phyloP scores from a whole-genome alignment of 257 asterid genomes.

The Leptodermis oblonga region DNA sequence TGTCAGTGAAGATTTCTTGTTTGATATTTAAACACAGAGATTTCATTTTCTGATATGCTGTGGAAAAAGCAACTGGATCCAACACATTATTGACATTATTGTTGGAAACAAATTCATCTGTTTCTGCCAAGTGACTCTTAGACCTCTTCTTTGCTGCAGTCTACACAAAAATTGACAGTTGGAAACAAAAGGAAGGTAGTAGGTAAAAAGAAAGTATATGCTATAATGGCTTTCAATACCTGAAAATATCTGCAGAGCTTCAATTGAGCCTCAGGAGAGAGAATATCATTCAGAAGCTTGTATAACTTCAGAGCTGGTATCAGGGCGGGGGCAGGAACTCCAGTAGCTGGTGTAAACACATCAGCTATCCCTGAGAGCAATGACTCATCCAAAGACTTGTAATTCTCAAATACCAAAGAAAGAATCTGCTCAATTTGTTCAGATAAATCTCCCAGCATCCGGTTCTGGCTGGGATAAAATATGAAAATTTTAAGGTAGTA shows the following conservation, averaged over 20 bases:
- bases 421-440: constrained; percentile 74
- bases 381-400: constrained; percentile 83
- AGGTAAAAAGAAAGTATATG: neutral
- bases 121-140: constrained; percentile 70
- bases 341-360: constrained; percentile 62
- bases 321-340: constrained; percentile 82
- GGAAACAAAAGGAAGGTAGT: neutral
- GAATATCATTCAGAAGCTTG: constrained; percentile 71
- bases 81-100: constrained; percentile 51
- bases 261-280: constrained; percentile 73
- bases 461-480: constrained; percentile 49
- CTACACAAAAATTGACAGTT: constrained; percentile 32
- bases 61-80: constrained; percentile 75
- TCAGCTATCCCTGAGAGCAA: constrained; percentile 62
- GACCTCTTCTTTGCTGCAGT: constrained; percentile 88
- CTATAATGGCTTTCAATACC: constrained; percentile 30
- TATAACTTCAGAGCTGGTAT: constrained; percentile 77
- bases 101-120: constrained; percentile 71
- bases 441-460: constrained; percentile 81
- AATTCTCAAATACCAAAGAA: constrained; percentile 71
- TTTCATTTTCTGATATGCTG: constrained; percentile 76
- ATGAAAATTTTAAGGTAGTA: neutral
- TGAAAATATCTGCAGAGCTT: constrained; percentile 87
- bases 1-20: constrained; percentile 77
- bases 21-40: constrained; percentile 56